A percentile compares a stretch with the other conserved stretches of the same genome.
Evolutionary conservation across 805 yeast genomes (phyloP).

Genomic region (Suhomyces pyralidae): DNA sequence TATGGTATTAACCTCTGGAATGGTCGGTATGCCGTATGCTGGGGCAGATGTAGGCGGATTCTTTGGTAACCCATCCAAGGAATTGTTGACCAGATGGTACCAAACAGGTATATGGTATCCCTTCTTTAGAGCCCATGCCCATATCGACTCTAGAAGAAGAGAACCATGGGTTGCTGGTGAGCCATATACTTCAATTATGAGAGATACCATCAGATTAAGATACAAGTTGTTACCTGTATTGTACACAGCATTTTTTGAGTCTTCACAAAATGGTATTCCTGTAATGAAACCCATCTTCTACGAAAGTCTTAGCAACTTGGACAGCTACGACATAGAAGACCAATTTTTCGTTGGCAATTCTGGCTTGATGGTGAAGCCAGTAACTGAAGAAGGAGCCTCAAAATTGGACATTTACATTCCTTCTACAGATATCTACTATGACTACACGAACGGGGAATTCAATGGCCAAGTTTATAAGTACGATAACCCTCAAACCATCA

Average conservation of each 20-base stretch:
- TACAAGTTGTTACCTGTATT: constrained; percentile 74
- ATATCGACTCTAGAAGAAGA: constrained; percentile 85
- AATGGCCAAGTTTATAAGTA: constrained; percentile 20
- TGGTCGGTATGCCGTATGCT: constrained; percentile 84
- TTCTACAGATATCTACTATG: constrained; percentile 54
- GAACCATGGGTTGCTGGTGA: constrained; percentile 90
- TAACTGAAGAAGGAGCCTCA: constrained; percentile 52
- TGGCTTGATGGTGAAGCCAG: constrained; percentile 78
- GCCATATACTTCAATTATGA: constrained; percentile 62
- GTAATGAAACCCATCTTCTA: constrained; percentile 68
- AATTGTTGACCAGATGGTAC: constrained; percentile 87
- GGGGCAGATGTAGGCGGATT: constrained; percentile 99
- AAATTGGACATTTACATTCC: constrained; percentile 51
- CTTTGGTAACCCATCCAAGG: constrained; percentile 83
- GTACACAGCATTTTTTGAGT: constrained; percentile 73
- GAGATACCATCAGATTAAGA: constrained; percentile 69
- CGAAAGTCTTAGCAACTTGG: constrained; percentile 46
- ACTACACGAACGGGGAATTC: constrained; percentile 39
- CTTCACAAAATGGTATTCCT: constrained; percentile 63
- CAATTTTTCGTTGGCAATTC: constrained; percentile 74
- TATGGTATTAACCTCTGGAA: constrained; percentile 77
- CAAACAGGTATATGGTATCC: constrained; percentile 97
- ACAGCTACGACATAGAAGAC: constrained; percentile 65
- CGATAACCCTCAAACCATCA: constrained; percentile 27
- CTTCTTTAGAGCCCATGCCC: constrained; percentile 95